Conservation (phyloP, 768 basidiomycete species). For the Sistotremastrum suecicum region DNA sequence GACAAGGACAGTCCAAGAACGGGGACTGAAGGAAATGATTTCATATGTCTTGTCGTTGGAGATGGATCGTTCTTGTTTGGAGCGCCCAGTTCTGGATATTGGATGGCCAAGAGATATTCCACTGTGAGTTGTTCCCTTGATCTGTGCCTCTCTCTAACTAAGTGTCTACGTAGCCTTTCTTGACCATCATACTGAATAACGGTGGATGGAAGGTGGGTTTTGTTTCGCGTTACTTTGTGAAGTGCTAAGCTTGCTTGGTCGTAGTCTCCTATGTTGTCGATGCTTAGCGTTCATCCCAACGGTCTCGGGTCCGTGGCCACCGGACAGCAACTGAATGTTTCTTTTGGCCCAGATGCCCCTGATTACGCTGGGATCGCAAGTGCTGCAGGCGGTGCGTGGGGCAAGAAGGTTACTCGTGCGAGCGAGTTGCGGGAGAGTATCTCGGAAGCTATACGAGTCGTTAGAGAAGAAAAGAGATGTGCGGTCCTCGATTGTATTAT, state of each 20-base stretch:
- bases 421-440: conserved; percentile 21
- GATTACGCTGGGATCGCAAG: conserved; percentile 50
- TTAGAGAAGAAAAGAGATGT: conserved; percentile 42
- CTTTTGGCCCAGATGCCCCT: conserved; percentile 46
- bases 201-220: conserved; percentile 46
- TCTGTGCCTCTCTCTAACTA: background rate
- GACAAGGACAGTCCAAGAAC: conserved; percentile 5
- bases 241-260: background rate
- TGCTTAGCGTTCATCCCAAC: conserved; percentile 48
- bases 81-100: conserved; percentile 50
- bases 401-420: conserved; percentile 18
- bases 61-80: conserved; percentile 60
- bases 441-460: conserved; percentile 38
- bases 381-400: conserved; percentile 58
- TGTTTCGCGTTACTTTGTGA: background rate
- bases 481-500: conserved; percentile 53
- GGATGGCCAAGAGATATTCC: conserved; percentile 58
- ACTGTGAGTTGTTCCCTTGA: conserved; percentile 29
- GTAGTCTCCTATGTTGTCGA: conserved; percentile 46
- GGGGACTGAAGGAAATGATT: conserved; percentile 25
- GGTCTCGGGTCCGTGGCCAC: conserved; percentile 34
- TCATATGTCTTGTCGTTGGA: conserved; percentile 47
- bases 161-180: conserved; percentile 36
- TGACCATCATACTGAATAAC: conserved; percentile 60
- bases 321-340: conserved; percentile 40